phyloP scores from a whole-genome alignment of 441 rosid genomes.

The Mallotus repandus region DNA sequence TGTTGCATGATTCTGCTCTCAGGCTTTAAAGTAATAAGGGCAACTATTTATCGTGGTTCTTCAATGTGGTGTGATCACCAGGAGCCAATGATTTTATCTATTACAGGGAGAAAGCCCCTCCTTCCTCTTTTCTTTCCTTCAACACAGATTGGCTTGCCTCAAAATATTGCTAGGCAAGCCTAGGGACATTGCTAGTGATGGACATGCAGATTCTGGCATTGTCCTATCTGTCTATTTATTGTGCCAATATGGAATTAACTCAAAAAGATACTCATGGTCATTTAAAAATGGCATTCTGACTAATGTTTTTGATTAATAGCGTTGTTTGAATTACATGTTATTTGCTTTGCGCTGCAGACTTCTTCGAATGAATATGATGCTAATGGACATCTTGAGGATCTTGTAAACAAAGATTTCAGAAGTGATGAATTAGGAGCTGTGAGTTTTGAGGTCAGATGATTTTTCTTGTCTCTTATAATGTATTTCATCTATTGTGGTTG shows the following conservation, averaged over 20 bases:
- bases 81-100: too few species aligned
- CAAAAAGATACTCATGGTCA: neutral
- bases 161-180: conserved; percentile 9
- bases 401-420: neutral
- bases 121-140: too few species aligned
- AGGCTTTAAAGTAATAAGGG: too few species aligned
- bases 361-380: conserved; percentile 5
- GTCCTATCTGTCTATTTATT: too few species aligned
- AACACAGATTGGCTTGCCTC: too few species aligned
- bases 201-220: too few species aligned
- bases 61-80: too few species aligned
- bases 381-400: neutral
- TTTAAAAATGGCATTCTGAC: conserved; percentile 1
- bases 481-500: neutral
- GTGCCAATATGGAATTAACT: too few species aligned
- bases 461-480: neutral
- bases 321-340: neutral
- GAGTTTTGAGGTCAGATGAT: conserved; percentile 20
- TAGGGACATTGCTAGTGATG: neutral
- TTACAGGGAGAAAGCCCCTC: too few species aligned
- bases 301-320: neutral
- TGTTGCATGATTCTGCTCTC: too few species aligned
- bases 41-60: too few species aligned
- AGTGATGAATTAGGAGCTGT: conserved; percentile 13
- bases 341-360: conserved; percentile 21